Base-by-base conservation (phyloP, 768 basidiomycete species). In the Russula olivacea region DNA sequence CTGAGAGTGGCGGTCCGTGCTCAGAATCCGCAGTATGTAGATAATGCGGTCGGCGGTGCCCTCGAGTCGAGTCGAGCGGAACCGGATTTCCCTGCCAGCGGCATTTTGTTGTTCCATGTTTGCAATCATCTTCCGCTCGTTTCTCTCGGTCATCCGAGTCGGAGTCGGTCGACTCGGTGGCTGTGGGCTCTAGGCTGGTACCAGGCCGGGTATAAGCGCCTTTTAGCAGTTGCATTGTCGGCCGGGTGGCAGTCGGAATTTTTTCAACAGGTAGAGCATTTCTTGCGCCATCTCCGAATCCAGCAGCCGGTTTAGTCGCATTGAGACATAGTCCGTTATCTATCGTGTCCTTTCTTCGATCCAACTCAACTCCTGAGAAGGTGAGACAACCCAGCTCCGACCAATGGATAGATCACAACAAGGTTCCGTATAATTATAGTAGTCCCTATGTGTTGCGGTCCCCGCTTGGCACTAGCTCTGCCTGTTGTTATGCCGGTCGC, bases 281-380 rank as follows among this genome's bases (percentile, higher is more conserved):
- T 23, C 34, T 41, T 21, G 30, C 17, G 38, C 53, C 19, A 64
- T 55, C 52, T 64, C 63, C 63, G 63, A 64, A 55, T 64, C 63
- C 40, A 50, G n/a, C 40, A 50, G n/a, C 47, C 52, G 58, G 48
- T 50, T 59, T 64, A 40, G 21, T 64, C 34, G 40, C 53, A 15
- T 34, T 19, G 53, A 43, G 34, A 50, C 62, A 32, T 54, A 59
- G 62, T 51, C 58, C 48, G 47, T 55, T 58, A 64, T 64, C 58
- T 48, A 54, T 45, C 47, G 30, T 49, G 36, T 43, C 38, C 63
- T 30, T 45, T 40, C 30, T 59, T 64, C 58, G 59, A 59, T 59
- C 53, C 47, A 59, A 63, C 62, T 63, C 61, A 52, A 63, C 63
- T 64, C 63, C 53, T 55, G 52, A 60, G 63, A 55, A 64, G 58